phyloP scores from a whole-genome alignment of 768 basidiomycete genomes.

The Boletus sp. region DNA sequence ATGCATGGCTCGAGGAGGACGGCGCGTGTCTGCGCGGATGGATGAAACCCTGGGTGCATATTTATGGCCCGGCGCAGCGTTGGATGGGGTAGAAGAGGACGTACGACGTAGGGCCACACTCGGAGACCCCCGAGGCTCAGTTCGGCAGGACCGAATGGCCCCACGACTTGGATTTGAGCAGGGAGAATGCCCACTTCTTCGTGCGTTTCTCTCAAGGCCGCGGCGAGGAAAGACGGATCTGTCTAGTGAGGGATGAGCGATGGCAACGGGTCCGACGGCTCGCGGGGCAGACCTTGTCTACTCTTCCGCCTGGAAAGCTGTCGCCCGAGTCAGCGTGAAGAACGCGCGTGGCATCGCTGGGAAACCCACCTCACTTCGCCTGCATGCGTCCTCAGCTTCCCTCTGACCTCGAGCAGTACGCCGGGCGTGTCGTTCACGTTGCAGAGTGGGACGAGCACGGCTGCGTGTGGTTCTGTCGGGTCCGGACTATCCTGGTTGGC shows the following conservation, averaged over 20 bases:
- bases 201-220: constrained; percentile 69
- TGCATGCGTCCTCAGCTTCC: constrained; percentile 63
- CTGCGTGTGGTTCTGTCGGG: constrained; percentile 48
- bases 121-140: constrained; percentile 54
- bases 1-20: not conserved
- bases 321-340: not conserved
- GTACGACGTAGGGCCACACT: constrained; percentile 78
- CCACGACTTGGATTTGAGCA: constrained; percentile 63
- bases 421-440: constrained; percentile 67
- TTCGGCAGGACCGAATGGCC: constrained; percentile 62
- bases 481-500: constrained; percentile 17
- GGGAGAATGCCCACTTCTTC: constrained; percentile 71
- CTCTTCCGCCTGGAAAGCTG: constrained; percentile 76
- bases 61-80: not conserved
- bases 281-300: constrained; percentile 46
- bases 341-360: not conserved
- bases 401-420: constrained; percentile 70
- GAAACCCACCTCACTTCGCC: constrained; percentile 74
- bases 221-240: constrained; percentile 50
- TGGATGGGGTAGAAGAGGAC: constrained; percentile 23
- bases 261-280: not conserved
- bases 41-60: constrained; percentile 40
- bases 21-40: constrained; percentile 13
- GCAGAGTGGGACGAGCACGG: constrained; percentile 75
- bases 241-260: constrained; percentile 37